phyloP scores from a whole-genome alignment of 2,329 filamentous ascomycete genomes.

The Pseudogymnoascus verrucosus region DNA sequence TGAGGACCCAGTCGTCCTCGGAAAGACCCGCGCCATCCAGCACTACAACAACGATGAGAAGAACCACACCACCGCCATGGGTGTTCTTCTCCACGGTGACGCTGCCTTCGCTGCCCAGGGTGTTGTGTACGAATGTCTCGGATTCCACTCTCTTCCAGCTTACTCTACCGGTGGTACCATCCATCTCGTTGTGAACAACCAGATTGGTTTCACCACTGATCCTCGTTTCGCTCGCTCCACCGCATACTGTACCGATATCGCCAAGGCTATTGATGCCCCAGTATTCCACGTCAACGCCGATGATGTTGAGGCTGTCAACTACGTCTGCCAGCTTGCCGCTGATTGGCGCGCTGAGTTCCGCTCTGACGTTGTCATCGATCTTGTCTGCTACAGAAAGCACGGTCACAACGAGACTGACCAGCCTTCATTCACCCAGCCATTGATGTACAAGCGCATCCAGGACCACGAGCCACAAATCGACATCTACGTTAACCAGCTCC shows the following conservation, averaged over 20 bases:
- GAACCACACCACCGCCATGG: slow-evolving; percentile 83
- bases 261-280: slow-evolving; percentile 95
- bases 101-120: slow-evolving; percentile 95
- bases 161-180: slow-evolving; percentile 98
- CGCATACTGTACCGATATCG: slow-evolving; percentile 97
- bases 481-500: slow-evolving; percentile 83
- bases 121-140: slow-evolving; percentile 96
- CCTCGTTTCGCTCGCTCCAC: slow-evolving; percentile 95
- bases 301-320: slow-evolving; percentile 97
- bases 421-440: slow-evolving; percentile 96
- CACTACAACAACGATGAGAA: slow-evolving; percentile 98
- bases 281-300: slow-evolving; percentile 99
- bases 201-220: slow-evolving; percentile 99
- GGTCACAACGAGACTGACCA: slow-evolving; percentile 99
- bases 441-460: slow-evolving; percentile 98
- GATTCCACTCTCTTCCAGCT: slow-evolving; percentile 89
- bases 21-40: slow-evolving; percentile 95
- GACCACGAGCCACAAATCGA: slow-evolving; percentile 78
- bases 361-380: slow-evolving; percentile 94
- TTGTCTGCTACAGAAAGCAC: slow-evolving; percentile 98
- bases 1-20: slow-evolving; percentile 93
- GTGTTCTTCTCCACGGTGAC: slow-evolving; percentile 92
- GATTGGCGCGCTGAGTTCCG: slow-evolving; percentile 99
- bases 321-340: slow-evolving; percentile 90
- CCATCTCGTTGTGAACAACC: slow-evolving; percentile 97